Conservation (phyloP, 345 rosid species). For the Moringa oleifera region DNA sequence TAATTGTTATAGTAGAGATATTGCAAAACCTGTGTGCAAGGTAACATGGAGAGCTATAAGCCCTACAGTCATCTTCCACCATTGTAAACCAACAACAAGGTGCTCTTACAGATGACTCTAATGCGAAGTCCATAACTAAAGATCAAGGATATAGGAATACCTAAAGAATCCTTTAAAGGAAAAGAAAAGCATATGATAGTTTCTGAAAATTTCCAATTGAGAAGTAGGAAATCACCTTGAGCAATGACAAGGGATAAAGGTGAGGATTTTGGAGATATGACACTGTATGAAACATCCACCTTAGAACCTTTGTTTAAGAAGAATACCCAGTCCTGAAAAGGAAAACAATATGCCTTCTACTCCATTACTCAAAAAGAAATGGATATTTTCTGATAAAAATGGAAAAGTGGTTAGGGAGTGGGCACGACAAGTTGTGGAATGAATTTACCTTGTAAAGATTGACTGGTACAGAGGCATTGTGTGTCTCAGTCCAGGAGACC, state of each 20-base stretch:
- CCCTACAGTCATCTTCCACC: no score
- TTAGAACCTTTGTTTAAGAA: constrained; percentile 50
- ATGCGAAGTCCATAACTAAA: no score
- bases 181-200: background rate
- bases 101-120: no score
- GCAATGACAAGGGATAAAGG: constrained; percentile 53
- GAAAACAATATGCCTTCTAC: background rate
- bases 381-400: no score
- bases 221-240: constrained; percentile 28
- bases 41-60: no score
- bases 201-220: background rate
- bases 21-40: no score
- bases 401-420: no score
- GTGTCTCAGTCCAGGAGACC: constrained; percentile 38
- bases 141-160: no score
- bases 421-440: no score
- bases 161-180: no score
- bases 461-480: constrained; percentile 23
- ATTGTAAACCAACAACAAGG: no score
- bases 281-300: constrained; percentile 35
- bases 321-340: constrained; percentile 49
- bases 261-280: constrained; percentile 29
- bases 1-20: no score
- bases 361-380: background rate
- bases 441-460: constrained; percentile 45